A percentile compares a stretch with the other conserved stretches of the same genome.
Evolutionary conservation across 331 rosid genomes (phyloP).

Genomic region (Quercus tomentella): DNA sequence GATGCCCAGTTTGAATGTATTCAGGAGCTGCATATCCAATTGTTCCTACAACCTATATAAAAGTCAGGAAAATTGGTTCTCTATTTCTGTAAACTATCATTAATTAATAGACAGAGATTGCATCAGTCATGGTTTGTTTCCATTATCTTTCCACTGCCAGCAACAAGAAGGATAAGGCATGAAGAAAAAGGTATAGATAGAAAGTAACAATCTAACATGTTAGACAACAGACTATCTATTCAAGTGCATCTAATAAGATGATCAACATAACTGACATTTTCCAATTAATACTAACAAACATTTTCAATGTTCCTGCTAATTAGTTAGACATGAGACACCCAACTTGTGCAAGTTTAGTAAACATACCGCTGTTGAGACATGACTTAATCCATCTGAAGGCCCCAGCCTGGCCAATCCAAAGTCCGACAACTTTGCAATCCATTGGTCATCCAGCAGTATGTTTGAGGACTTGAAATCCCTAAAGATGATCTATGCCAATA

Average conservation of each 20-base stretch:
- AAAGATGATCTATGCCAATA: conserved; percentile 45
- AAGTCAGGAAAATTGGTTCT: neutral
- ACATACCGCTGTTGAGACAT: conserved; percentile 56
- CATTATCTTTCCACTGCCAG: neutral
- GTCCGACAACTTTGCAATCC: conserved; percentile 60
- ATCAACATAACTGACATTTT: neutral
- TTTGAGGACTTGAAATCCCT: conserved; percentile 66
- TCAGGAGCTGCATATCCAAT: conserved; percentile 71
- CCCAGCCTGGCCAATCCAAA: conserved; percentile 60
- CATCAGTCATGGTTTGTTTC: neutral
- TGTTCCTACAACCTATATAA: conserved; percentile 55
- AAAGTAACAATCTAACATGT: neutral
- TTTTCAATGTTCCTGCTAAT: neutral
- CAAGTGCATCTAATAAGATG: neutral
- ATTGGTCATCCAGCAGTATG: conserved; percentile 50
- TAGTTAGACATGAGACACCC: neutral
- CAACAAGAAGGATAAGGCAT: neutral
- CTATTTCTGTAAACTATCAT: neutral
- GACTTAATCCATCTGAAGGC: conserved; percentile 53
- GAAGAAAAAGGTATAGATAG: neutral
- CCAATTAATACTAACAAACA: no score
- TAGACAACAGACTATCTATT: neutral
- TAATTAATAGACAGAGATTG: neutral
- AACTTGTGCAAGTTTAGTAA: neutral
- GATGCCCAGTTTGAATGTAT: conserved; percentile 58